Evolutionary conservation across 2,329 filamentous ascomycete species (phyloP), one percentile per base, ranked within the genome.

Genomic region (Penicillium sp.): DNA sequence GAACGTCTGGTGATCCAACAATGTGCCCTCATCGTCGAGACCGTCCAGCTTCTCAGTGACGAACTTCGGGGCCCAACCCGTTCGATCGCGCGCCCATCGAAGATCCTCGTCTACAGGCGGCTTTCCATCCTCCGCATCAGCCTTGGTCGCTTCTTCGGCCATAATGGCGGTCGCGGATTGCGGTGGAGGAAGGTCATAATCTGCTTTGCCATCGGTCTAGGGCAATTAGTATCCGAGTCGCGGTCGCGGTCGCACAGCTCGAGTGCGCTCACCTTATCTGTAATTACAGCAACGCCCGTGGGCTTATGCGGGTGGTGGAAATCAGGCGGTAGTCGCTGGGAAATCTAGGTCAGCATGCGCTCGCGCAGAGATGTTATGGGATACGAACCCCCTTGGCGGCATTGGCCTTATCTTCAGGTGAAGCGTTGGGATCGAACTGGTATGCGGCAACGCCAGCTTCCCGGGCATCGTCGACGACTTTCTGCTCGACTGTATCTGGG

Each of bases 61-160:
- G 70, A 97, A 92, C 59, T 85, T 86, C 39, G 94, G 94, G 13
- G 90, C 87, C 94, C 94, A 97, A 47, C 94, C 94, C 5, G 92
- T 91, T 75, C 81, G 65, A 75, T 82, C 72, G 79, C 81, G 64
- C 68, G 75, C 58, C 79, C 83, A 68, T 83, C 79, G 77, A 49
- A 84, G 80, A 58, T 83, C 83, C 55, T 82, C 80, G 38, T 80
- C 78, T 49, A 81, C 76, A 22, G 76, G 74, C 52, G 76, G 74
- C 52, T 78, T 67, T 29, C 81, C 77, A 58, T 83, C 71, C 65
- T 81, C 79, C 24, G 24, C 24, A 6, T 27, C 24, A 47, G 79
- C 79, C 18, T 69, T 67, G 31, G 83, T 80, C 46, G 92, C 72
- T 29, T 84, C 61, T 86, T 89, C 49, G 80, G 64, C 60, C 14